phyloP scores from a whole-genome alignment of 1,139 yeast genomes.

The Taphrina flavorubra region DNA sequence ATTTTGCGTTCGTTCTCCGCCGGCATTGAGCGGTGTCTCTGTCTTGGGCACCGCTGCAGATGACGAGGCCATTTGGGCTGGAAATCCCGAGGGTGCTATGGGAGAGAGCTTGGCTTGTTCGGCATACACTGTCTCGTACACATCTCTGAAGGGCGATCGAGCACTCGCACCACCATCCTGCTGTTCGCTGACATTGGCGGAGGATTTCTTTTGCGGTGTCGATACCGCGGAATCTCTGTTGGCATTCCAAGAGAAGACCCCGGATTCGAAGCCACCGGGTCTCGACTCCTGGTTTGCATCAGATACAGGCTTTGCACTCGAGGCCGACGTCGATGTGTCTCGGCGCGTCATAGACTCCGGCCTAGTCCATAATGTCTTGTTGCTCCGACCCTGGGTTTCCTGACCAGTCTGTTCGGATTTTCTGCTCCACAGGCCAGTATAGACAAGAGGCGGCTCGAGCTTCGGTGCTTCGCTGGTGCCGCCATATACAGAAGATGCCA shows the following conservation, averaged over 20 bases:
- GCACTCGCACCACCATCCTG: background rate
- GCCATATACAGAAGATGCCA: conserved; percentile 4
- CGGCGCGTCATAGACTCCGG: background rate
- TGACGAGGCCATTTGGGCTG: background rate
- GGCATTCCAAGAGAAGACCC: conserved; percentile 18
- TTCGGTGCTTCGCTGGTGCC: background rate
- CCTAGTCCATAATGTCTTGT: conserved; percentile 6
- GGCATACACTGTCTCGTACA: conserved; percentile 13
- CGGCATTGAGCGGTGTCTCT: background rate
- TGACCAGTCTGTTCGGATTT: background rate
- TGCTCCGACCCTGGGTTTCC: background rate
- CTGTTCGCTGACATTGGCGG: background rate
- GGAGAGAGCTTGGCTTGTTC: conserved; percentile 16
- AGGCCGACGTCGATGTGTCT: background rate
- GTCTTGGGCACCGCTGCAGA: background rate
- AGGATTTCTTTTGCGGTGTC: background rate
- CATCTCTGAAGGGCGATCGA: conserved; percentile 5
- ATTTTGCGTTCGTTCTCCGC: background rate
- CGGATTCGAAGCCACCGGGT: conserved; percentile 12
- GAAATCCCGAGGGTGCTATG: background rate
- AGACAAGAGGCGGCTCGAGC: conserved; percentile 12
- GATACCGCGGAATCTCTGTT: background rate
- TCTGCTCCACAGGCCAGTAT: conserved; percentile 11
- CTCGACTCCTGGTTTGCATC: background rate
- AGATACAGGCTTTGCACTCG: background rate